Conservation (phyloP, 2,329 filamentous ascomycete genomes). For the Trichophyton schoenleinii region DNA sequence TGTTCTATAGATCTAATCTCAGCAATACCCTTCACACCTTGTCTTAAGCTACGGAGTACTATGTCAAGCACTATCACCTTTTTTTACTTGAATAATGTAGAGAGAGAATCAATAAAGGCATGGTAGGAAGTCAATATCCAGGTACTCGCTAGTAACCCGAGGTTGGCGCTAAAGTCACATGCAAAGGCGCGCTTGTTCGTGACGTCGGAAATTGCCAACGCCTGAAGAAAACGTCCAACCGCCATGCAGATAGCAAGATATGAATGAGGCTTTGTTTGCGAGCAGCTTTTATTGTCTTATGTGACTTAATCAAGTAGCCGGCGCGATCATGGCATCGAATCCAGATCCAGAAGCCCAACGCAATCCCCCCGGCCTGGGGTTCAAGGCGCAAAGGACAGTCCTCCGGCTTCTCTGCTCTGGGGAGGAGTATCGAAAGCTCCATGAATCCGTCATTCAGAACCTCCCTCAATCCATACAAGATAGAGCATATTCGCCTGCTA, state of each 20-base stretch:
- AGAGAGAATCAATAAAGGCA: no score
- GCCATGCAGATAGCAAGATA: background rate
- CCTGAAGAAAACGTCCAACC: background rate
- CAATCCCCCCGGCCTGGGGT: background rate
- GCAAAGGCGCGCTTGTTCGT: background rate
- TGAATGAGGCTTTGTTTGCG: background rate
- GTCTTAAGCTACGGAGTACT: background rate
- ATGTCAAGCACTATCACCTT: background rate
- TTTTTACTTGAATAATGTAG: background rate
- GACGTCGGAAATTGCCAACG: background rate
- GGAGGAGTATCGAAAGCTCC: conserved; percentile 72
- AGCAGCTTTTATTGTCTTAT: background rate
- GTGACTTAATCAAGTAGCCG: background rate
- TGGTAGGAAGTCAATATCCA: no score
- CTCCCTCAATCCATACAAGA: conserved; percentile 47
- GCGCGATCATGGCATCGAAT: conserved; percentile 7
- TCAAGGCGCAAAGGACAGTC: conserved; percentile 72
- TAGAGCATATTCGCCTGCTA: conserved; percentile 37
- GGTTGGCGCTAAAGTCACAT: background rate
- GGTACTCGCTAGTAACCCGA: background rate
- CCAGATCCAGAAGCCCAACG: conserved; percentile 1
- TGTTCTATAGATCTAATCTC: background rate
- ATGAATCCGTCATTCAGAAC: conserved; percentile 68
- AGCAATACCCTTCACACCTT: background rate
- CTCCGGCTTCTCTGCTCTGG: conserved; percentile 59